Evolutionary conservation across 2,329 filamentous ascomycete genomes (phyloP).

Genomic region (Cercospora berteroae): DNA sequence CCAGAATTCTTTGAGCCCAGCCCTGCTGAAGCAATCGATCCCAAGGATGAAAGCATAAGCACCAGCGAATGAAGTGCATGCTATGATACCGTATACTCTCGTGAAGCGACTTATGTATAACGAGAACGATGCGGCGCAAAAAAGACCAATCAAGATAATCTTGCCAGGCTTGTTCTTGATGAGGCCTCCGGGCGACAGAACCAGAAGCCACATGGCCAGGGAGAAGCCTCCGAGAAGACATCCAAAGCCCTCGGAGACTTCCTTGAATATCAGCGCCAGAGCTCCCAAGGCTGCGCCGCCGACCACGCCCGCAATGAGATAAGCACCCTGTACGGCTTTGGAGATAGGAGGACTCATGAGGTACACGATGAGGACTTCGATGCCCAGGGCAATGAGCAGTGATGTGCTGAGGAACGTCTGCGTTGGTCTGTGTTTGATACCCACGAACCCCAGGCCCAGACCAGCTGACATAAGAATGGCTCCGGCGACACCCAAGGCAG

Average conservation of each 20-base stretch:
- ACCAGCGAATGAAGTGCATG: constrained; percentile 74
- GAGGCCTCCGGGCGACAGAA: constrained; percentile 72
- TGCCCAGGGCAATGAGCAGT: constrained; percentile 68
- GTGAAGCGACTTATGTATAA: constrained; percentile 78
- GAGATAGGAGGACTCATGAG: constrained; percentile 78
- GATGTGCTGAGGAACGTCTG: constrained; percentile 78
- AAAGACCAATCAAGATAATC: constrained; percentile 70
- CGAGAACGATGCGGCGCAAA: constrained; percentile 67
- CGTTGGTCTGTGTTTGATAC: constrained; percentile 74
- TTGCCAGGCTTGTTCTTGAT: constrained; percentile 62
- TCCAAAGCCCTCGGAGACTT: constrained; percentile 79
- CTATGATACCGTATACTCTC: constrained; percentile 73
- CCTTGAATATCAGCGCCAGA: constrained; percentile 72
- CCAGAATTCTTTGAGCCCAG: constrained; percentile 97
- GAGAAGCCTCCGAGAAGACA: constrained; percentile 86
- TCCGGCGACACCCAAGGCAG: constrained; percentile 76
- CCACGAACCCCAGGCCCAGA: constrained; percentile 68
- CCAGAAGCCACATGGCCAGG: constrained; percentile 85
- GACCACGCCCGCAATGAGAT: constrained; percentile 73
- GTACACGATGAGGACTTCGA: constrained; percentile 80
- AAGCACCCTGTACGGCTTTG: constrained; percentile 77
- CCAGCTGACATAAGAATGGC: constrained; percentile 73
- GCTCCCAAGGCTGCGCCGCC: constrained; percentile 73
- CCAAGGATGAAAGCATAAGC: constrained; percentile 77
- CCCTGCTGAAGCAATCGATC: constrained; percentile 84